Evolutionary conservation across 805 yeast species (phyloP).

Genomic region (Jamesozyma lodderae): DNA sequence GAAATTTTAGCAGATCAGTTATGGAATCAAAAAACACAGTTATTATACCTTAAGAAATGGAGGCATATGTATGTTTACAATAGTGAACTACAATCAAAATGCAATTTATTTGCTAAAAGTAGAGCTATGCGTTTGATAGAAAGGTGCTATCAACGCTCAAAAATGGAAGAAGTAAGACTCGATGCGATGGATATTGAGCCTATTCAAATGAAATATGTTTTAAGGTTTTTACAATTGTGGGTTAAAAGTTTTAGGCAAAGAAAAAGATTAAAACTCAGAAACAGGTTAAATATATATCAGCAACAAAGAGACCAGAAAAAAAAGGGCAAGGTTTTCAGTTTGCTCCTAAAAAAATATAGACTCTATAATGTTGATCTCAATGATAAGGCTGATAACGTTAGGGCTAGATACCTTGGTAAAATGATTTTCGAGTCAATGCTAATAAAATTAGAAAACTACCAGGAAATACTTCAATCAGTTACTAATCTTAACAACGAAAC

Average conservation of each 20-base stretch:
- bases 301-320: not conserved
- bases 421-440: not conserved
- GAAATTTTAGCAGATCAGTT: not conserved
- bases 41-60: not conserved
- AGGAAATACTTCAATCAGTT: not conserved
- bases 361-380: not conserved
- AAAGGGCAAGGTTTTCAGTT: not conserved
- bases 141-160: not conserved
- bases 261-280: not conserved
- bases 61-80: not conserved
- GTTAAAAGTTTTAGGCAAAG: not conserved
- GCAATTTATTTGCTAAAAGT: not conserved
- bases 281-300: not conserved
- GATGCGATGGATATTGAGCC: not conserved
- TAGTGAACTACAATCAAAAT: not conserved
- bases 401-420: not conserved
- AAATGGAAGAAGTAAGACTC: not conserved
- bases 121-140: not conserved
- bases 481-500: slow-evolving; percentile 18
- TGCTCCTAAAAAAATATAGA: not conserved
- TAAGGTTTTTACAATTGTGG: not conserved
- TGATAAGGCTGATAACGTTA: not conserved
- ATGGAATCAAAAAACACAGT: not conserved
- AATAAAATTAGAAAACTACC: not conserved
- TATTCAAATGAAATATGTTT: not conserved